A percentile compares a stretch with the other conserved stretches of the same genome.
These are phyloP conservation scores for peach (Prunus persica) DNA, from an alignment of 306 rosid genomes.

Conservation along the genomic window Prunus_persica_NCBIv2 NC_034009.1:44073501-44074000, in stretches of 20 bases:
- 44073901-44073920: too few species aligned
- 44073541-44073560: conserved; percentile 81
- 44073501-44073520: conserved; percentile 60
- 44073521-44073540: conserved; percentile 61
- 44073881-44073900: too few species aligned
- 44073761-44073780: background rate
- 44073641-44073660: conserved; percentile 63
- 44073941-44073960: too few species aligned
- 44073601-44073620: conserved; percentile 91
- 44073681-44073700: conserved; percentile 13
- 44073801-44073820: background rate
- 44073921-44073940: too few species aligned
- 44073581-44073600: conserved; percentile 71
- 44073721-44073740: background rate
- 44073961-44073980: too few species aligned
- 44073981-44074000: too few species aligned
- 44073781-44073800: background rate
- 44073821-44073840: too few species aligned
- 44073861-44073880: too few species aligned
- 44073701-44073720: background rate
- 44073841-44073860: too few species aligned
- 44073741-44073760: background rate
- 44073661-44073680: conserved; percentile 64
- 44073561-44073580: conserved; percentile 58
- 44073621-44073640: conserved; percentile 53